Conservation (phyloP, 441 rosid genomes). For the Eruca vesicaria region DNA sequence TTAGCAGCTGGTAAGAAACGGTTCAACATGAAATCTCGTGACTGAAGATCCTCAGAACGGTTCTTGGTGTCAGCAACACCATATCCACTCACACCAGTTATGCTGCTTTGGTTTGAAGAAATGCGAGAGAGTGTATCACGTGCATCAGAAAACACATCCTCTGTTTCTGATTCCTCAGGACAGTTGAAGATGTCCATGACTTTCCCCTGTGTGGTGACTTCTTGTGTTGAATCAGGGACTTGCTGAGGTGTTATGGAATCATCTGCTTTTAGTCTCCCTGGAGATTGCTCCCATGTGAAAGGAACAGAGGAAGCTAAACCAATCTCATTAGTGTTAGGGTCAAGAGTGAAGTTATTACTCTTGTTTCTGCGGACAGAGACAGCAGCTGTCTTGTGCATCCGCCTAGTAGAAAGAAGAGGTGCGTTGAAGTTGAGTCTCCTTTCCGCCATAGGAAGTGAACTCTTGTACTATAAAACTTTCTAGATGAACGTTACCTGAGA, state of each 20-base stretch:
- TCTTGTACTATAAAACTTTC: no score
- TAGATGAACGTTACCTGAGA: neutral
- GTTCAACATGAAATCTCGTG: conserved; percentile 83
- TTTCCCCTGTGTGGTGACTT: conserved; percentile 40
- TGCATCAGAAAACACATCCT: conserved; percentile 71
- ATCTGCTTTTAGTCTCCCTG: conserved; percentile 58
- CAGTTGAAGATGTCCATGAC: conserved; percentile 6
- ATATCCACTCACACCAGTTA: conserved; percentile 45
- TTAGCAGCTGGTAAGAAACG: conserved; percentile 96
- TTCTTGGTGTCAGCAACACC: conserved; percentile 40
- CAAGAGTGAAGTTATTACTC: conserved; percentile 7
- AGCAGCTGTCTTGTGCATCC: conserved; percentile 39
- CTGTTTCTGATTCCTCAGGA: conserved; percentile 10
- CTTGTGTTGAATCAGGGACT: conserved; percentile 23
- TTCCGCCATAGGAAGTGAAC: conserved; percentile 54
- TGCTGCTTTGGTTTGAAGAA: conserved; percentile 59
- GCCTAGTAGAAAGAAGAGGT: conserved; percentile 86
- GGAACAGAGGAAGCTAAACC: conserved; percentile 82
- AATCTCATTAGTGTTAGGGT: conserved; percentile 51
- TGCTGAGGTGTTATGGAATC: conserved; percentile 17
- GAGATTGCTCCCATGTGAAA: conserved; percentile 83
- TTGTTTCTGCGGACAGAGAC: conserved; percentile 36
- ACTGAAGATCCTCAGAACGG: conserved; percentile 47
- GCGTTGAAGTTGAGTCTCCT: conserved; percentile 71
- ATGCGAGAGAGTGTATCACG: conserved; percentile 38